Percentiles rank a stretch among this genome's conserved stretches.
Evolutionary conservation across 2,329 filamentous ascomycete species (phyloP).

Genomic region (Ophiostoma sp.): DNA sequence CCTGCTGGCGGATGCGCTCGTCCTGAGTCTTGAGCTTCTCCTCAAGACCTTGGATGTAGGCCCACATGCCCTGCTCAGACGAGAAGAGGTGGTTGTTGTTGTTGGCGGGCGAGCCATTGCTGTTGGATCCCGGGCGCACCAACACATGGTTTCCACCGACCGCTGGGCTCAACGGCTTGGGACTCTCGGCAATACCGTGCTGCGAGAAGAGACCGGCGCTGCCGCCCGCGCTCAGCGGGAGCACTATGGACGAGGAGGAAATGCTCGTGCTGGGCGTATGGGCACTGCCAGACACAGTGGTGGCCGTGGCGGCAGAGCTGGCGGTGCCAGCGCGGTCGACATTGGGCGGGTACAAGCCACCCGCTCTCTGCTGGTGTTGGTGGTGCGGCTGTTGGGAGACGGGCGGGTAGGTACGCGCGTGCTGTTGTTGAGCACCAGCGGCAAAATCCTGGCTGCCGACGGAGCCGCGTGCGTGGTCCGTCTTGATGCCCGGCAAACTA

Average conservation of each 20-base stretch:
- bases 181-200: conserved; percentile 78
- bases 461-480: conserved; percentile 62
- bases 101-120: conserved; percentile 45
- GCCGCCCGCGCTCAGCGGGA: conserved; percentile 31
- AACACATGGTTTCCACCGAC: not conserved
- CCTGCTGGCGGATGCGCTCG: conserved; percentile 43
- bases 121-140: not conserved
- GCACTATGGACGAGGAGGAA: conserved; percentile 4
- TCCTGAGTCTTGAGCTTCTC: conserved; percentile 52
- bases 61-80: conserved; percentile 65
- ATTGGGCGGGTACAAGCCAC: conserved; percentile 64
- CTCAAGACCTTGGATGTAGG: conserved; percentile 71
- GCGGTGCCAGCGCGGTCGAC: conserved; percentile 49
- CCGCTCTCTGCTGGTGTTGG: conserved; percentile 47
- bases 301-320: conserved; percentile 1
- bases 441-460: not conserved
- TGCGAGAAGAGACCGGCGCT: conserved; percentile 62
- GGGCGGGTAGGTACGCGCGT: conserved; percentile 19
- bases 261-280: conserved; percentile 38
- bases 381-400: conserved; percentile 47
- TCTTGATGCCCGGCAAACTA: conserved; percentile 72
- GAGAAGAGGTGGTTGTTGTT: conserved; percentile 69
- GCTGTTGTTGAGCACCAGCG: not conserved
- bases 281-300: not conserved
- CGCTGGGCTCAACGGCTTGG: conserved; percentile 74